A percentile compares a stretch with the other conserved stretches of the same genome.
These are phyloP conservation scores for Fraxinus xanthoxyloides DNA, from an alignment of 305 asterid genomes.

Conservation along the genomic window DNA sequence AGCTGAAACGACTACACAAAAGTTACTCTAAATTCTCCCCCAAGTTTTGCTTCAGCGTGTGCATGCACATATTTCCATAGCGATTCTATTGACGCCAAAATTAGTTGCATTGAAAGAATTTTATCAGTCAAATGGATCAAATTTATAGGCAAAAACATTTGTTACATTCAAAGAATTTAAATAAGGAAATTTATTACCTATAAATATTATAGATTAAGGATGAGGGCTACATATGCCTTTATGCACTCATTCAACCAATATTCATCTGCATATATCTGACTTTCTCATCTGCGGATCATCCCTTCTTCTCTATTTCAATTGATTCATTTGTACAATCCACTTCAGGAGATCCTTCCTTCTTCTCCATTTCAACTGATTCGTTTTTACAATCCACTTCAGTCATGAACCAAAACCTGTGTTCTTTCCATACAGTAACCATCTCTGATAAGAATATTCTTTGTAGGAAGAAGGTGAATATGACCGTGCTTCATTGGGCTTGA, in stretches of 20 bases:
- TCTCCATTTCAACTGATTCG: conserved; percentile 37
- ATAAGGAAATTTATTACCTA: not conserved
- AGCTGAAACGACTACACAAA: not conserved
- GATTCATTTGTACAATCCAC: conserved; percentile 27
- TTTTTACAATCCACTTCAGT: conserved; percentile 32
- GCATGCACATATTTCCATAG: not conserved
- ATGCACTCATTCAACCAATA: not conserved
- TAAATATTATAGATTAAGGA: not conserved
- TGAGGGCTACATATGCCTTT: not conserved
- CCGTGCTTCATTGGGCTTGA: not conserved
- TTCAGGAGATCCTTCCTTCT: conserved; percentile 28
- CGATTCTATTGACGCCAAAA: not conserved
- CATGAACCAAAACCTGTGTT: conserved; percentile 69
- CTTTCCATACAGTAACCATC: conserved; percentile 62
- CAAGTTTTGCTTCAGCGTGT: not conserved
- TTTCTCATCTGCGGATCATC: conserved; percentile 25
- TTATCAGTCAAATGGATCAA: not conserved
- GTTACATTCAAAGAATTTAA: not conserved
- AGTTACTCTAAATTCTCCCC: not conserved
- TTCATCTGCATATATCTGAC: conserved; percentile 5
- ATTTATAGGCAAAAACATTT: not conserved
- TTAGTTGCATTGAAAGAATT: not conserved
- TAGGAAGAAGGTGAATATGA: conserved; percentile 27
- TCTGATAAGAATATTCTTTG: conserved; percentile 67
- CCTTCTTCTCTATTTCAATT: conserved; percentile 38